Base-by-base conservation (phyloP, 2,329 filamentous ascomycete species). In the Fusarium coffeatum region DNA sequence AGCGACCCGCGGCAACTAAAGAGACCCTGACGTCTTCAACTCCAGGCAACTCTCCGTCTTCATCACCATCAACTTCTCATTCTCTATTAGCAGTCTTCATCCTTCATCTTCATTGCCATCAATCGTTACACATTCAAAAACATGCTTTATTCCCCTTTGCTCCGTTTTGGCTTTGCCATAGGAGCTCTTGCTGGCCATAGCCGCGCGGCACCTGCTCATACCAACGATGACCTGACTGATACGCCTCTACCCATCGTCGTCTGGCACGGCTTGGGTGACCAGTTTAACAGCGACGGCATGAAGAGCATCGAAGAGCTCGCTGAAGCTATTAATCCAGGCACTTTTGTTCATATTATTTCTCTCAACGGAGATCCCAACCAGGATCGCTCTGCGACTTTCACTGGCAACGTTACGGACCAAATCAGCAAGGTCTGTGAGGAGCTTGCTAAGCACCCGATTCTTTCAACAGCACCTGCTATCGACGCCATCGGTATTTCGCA, bases 401-500 rank as follows among this genome's bases (percentile, higher is more conserved):
- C 97, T 76, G 96, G 96, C 78, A 97, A 98, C 81, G 83, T 98
- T 8, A 94, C 92, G 4, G 84, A 86, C 51, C 95, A 98, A 81
- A 79, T 98, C 62, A 86, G 86, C 41, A 78, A 86, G 67, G 93
- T 97, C 53, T 98, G 96, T 86, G 84, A 83, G n/a, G 89, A 91
- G 74, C 87, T 98, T 43, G 87, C 91, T 62, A 78, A 86, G 0
- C 88, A 98, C 77, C 91, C 91, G 2, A 92, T 97, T 78, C 88
- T 98, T 18, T 91, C 91, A 59, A 92, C 91, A 9, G 92, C 93
- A 1, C 92, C 92, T 0, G 93, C 91, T 68, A 86, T 98, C 77
- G 96, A 98, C 80, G 95, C 94, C 34, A 83, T 99, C 37, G 96
- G 96, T 28, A 98, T 99, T 84, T 96, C 92, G 16, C 96, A 99